Evolutionary conservation across 768 basidiomycete genomes (phyloP), one percentile per base, ranked within the genome.

Genomic region (Gelatoporia subvermispora): DNA sequence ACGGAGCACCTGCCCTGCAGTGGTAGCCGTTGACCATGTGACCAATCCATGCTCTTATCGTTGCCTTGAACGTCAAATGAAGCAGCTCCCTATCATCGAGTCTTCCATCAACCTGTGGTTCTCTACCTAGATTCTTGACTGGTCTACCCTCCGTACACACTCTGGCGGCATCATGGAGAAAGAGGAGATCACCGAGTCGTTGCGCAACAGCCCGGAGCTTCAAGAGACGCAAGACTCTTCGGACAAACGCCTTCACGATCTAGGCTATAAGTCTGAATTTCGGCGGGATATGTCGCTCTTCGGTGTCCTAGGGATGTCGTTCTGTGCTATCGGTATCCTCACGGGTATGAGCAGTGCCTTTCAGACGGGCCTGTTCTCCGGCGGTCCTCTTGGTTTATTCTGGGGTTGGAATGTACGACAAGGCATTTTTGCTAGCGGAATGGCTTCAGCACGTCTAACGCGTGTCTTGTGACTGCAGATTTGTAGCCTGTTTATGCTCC

Each of bases 291-390:
- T 82, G 75, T 77, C 77, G 11, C 63, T 78, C 28, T 79, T 76
- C 45, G 78, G 79, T 20, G 79, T 82, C 28, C 65, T 80, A 39
- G 78, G 79, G 16, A 75, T 81, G 59, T 79, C 77, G 0, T 81
- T 81, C 59, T 79, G 78, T 41, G 73, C 79, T 8, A 79, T 81
- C 22, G 77, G 79, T 4, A 79, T 81, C 53, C 67, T 81, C 10
- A 80, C 78, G 5, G 78, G 79, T 23, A 80, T 79, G 76, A 77
- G 75, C 45, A 77, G 75, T 45, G 78, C 79, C 0, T 79, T 80
- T 50, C 79, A 81, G 56, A 79, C 78, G 0, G 78, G 79, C 0
- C 61, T 79, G 11, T 78, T 79, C 59, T 79, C 76, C 37, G 78
- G 79, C 1, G 79, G 78, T 4, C 78, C 79, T 3, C 58, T 81